These are phyloP conservation scores for Anastatica hierochuntica DNA, from an alignment of 345 rosid species.

Conservation along the genomic window DNA sequence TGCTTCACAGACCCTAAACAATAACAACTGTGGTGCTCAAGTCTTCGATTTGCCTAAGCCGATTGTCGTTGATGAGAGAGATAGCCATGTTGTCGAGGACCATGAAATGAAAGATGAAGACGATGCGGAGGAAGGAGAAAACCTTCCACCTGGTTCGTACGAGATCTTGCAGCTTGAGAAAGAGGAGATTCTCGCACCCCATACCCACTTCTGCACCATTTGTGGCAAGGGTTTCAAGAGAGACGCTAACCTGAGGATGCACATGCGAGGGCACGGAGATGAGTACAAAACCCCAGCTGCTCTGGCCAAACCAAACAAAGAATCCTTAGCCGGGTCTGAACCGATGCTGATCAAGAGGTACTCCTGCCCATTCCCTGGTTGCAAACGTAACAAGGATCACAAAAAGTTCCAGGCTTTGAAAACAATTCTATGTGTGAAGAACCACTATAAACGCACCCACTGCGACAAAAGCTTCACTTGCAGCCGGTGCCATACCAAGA, in stretches of 20 bases:
- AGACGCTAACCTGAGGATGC: conserved; percentile 95
- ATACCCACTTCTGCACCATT: conserved; percentile 87
- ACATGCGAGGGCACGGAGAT: conserved; percentile 98
- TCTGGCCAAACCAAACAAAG: conserved; percentile 80
- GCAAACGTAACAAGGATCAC: conserved; percentile 97
- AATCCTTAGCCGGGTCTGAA: conserved; percentile 41
- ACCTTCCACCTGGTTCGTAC: conserved; percentile 84
- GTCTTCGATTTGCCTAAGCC: conserved; percentile 35
- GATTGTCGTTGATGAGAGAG: conserved; percentile 37
- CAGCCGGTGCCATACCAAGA: conserved; percentile 91
- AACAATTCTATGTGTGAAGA: conserved; percentile 82
- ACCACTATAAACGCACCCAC: conserved; percentile 93
- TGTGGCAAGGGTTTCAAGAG: conserved; percentile 99
- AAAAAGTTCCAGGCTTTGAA: conserved; percentile 94
- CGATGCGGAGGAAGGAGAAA: conserved; percentile 86
- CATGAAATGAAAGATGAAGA: conserved; percentile 87
- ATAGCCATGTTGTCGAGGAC: conserved; percentile 42
- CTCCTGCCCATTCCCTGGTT: conserved; percentile 86
- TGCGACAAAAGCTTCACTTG: conserved; percentile 91
- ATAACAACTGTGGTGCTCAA: conserved; percentile 20
- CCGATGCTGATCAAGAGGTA: conserved; percentile 72
- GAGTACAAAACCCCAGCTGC: conserved; percentile 95
- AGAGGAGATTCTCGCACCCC: conserved; percentile 98
- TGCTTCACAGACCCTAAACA: conserved; percentile 33
- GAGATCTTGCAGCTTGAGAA: conserved; percentile 90